Percentiles rank a stretch among this genome's conserved stretches.
Evolutionary conservation across 768 basidiomycete species (phyloP).

Genomic region (Lentinula detonsa): DNA sequence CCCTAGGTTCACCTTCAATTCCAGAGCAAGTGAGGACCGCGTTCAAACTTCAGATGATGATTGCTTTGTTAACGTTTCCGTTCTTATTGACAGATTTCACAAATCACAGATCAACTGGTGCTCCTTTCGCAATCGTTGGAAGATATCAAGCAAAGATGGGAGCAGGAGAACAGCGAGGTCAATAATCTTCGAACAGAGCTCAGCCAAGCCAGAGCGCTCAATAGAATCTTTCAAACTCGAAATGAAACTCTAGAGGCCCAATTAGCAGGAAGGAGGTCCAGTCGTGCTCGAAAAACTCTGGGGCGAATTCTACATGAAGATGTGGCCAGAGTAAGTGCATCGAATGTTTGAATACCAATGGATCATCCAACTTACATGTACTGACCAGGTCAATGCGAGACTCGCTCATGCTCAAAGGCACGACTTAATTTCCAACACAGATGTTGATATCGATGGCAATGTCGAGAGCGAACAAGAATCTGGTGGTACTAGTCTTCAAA

Average conservation of each 20-base stretch:
- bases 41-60: not conserved
- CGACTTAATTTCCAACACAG: not conserved
- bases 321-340: not conserved
- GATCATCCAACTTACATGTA: not conserved
- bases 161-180: slow-evolving; percentile 17
- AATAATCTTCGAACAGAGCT: slow-evolving; percentile 28
- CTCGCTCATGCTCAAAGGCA: not conserved
- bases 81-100: not conserved
- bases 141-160: not conserved
- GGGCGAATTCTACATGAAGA: slow-evolving; percentile 3
- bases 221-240: slow-evolving; percentile 19
- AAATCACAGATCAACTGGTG: not conserved
- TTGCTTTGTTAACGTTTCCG: slow-evolving; percentile 8
- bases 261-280: slow-evolving; percentile 19
- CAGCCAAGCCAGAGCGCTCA: not conserved
- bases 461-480: not conserved
- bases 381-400: not conserved
- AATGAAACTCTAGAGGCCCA: slow-evolving; percentile 27
- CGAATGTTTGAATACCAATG: not conserved
- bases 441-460: not conserved
- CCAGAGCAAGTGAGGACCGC: not conserved
- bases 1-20: slow-evolving; percentile 11
- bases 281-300: slow-evolving; percentile 23
- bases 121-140: not conserved
- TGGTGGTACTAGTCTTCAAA: not conserved